phyloP scores from a whole-genome alignment of 2,329 filamentous ascomycete genomes.

The Botrytis aclada region DNA sequence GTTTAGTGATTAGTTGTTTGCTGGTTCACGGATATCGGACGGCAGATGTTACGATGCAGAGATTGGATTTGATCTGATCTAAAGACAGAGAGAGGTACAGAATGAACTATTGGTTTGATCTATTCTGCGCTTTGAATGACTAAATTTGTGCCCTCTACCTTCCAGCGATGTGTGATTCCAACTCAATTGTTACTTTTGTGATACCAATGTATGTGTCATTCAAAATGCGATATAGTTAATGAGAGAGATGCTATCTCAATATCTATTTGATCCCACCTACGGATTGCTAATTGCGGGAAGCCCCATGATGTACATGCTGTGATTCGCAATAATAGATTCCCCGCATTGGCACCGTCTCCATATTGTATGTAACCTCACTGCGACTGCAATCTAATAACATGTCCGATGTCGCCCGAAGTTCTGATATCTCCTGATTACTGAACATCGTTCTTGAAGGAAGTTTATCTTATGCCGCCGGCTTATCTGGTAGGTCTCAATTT shows the following conservation, averaged over 20 bases:
- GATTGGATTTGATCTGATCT: not conserved
- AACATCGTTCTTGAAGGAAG: not conserved
- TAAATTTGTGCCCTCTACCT: too few relatives aligned
- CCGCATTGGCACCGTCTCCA: not conserved
- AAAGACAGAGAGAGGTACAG: not conserved
- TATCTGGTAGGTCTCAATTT: not conserved
- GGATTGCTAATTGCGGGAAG: not conserved
- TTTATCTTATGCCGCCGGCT: not conserved
- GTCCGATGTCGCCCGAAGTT: not conserved
- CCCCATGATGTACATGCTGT: not conserved
- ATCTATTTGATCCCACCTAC: not conserved
- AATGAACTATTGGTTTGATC: not conserved
- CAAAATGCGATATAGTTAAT: not conserved
- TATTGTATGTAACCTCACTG: not conserved
- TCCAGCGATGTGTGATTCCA: not conserved
- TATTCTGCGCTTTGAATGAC: not conserved
- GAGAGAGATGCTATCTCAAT: not conserved
- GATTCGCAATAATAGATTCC: not conserved
- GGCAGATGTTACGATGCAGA: not conserved
- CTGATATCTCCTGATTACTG: too few relatives aligned
- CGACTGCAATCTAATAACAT: not conserved
- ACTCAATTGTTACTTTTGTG: not conserved
- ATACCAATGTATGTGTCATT: not conserved
- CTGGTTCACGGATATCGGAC: not conserved
- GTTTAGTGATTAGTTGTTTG: not conserved